A percentile compares a stretch with the other conserved stretches of the same genome.
phyloP scores from a whole-genome alignment of 164 flowering plant species.

The Houttuynia cordata region DNA sequence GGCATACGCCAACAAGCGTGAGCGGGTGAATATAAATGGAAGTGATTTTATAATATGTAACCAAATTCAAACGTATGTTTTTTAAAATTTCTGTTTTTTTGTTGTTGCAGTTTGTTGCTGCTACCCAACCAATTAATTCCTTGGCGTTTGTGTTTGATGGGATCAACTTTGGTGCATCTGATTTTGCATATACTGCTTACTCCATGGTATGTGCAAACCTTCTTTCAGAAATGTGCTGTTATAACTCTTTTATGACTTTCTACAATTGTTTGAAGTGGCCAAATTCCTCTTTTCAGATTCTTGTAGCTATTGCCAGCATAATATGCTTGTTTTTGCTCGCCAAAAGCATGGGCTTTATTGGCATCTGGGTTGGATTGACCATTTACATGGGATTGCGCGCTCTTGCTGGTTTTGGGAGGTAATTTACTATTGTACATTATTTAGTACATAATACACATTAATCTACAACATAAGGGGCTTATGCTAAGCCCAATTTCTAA shows the following conservation, averaged over 20 bases:
- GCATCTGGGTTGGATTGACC: conserved; percentile 80
- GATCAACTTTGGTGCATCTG: conserved; percentile 83
- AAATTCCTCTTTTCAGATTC: conserved; percentile 31
- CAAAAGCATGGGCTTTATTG: conserved; percentile 47
- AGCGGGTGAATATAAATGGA: no score
- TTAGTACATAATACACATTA: no score
- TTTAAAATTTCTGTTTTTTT: no score
- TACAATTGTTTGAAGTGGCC: no score
- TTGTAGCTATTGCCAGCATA: conserved; percentile 69
- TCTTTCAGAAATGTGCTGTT: no score
- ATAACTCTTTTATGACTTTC: no score
- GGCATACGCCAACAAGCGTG: no score
- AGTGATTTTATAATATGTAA: no score
- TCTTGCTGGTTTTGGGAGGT: conserved; percentile 81
- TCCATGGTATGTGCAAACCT: conserved; percentile 72
- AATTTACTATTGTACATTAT: neutral
- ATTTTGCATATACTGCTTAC: conserved; percentile 67
- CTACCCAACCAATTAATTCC: conserved; percentile 74
- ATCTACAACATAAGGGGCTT: no score
- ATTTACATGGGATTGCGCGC: conserved; percentile 66
- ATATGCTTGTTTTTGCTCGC: conserved; percentile 45
- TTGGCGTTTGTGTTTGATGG: conserved; percentile 87
- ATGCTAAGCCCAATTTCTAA: no score
- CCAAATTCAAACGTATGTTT: no score
- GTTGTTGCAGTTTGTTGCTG: conserved; percentile 65